These are phyloP conservation scores for Pichia phayaonensis DNA, from an alignment of 805 yeast genomes.

Conservation along the genomic window DNA sequence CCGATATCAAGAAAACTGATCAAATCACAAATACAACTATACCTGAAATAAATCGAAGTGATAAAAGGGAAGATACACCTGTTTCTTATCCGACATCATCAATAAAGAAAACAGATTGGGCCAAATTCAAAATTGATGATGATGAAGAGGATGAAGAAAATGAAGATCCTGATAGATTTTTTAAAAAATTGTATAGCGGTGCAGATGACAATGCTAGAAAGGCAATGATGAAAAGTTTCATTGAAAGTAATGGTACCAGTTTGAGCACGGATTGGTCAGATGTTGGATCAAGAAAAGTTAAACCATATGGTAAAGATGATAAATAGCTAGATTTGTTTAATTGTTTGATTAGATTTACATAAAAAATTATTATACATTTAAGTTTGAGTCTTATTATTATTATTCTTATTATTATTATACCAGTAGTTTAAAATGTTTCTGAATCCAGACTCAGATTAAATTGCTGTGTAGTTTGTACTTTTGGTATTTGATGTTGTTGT, in stretches of 20 bases:
- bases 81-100: conserved; percentile 56
- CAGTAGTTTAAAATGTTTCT: conserved; percentile 5
- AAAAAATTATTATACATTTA: not conserved
- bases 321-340: not conserved
- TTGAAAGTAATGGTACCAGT: conserved; percentile 92
- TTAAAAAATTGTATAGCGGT: conserved; percentile 61
- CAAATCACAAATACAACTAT: not conserved
- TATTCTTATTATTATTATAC: too few relatives aligned
- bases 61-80: not conserved
- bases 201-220: conserved; percentile 83
- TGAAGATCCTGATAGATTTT: conserved; percentile 56
- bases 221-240: conserved; percentile 95
- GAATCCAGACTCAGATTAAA: conserved; percentile 10
- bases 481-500: not conserved
- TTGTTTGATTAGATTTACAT: not conserved
- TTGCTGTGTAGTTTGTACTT: not conserved
- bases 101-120: conserved; percentile 62
- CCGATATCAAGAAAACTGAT: not conserved
- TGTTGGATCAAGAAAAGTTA: conserved; percentile 58
- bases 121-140: conserved; percentile 34
- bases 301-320: conserved; percentile 7
- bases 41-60: not conserved
- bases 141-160: conserved; percentile 38
- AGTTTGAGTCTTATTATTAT: not conserved
- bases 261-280: conserved; percentile 91